A percentile compares a stretch with the other conserved stretches of the same genome.
Evolutionary conservation across 176 grass and related monocot species (phyloP).

Genomic region (Juncus inflexus): DNA sequence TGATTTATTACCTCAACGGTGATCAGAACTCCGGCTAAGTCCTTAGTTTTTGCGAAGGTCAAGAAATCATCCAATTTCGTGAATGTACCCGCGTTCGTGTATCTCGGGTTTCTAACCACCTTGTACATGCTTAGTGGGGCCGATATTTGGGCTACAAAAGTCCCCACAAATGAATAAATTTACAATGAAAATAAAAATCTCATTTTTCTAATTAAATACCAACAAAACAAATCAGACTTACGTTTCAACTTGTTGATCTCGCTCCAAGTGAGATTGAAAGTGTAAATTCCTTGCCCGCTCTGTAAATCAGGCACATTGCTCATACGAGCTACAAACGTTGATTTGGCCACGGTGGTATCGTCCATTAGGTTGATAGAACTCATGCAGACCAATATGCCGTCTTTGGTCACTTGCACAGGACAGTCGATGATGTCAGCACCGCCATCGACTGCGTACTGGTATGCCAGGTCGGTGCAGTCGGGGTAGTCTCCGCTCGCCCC

Average conservation of each 20-base stretch:
- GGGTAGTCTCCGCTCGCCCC: slow-evolving; percentile 97
- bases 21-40: slow-evolving; percentile 75
- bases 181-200: neutral
- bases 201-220: slow-evolving; percentile 6
- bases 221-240: slow-evolving; percentile 49
- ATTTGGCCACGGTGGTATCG: slow-evolving; percentile 64
- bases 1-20: slow-evolving; percentile 66
- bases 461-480: slow-evolving; percentile 85
- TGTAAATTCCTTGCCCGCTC: slow-evolving; percentile 55
- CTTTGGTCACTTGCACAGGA: slow-evolving; percentile 75
- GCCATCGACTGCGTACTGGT: slow-evolving; percentile 59
- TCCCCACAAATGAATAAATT: slow-evolving; percentile 24
- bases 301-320: slow-evolving; percentile 53
- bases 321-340: slow-evolving; percentile 35
- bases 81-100: slow-evolving; percentile 62
- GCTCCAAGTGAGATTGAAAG: slow-evolving; percentile 90
- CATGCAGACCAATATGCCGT: slow-evolving; percentile 75
- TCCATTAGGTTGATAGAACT: slow-evolving; percentile 55
- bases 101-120: slow-evolving; percentile 69
- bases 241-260: slow-evolving; percentile 65
- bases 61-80: slow-evolving; percentile 85
- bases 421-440: slow-evolving; percentile 97
- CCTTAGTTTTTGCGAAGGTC: slow-evolving; percentile 59
- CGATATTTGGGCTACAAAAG: slow-evolving; percentile 63
- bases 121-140: slow-evolving; percentile 20